These are phyloP conservation scores for Saccharomycopsis selenospora DNA, from an alignment of 805 yeast species.

Conservation along the genomic window DNA sequence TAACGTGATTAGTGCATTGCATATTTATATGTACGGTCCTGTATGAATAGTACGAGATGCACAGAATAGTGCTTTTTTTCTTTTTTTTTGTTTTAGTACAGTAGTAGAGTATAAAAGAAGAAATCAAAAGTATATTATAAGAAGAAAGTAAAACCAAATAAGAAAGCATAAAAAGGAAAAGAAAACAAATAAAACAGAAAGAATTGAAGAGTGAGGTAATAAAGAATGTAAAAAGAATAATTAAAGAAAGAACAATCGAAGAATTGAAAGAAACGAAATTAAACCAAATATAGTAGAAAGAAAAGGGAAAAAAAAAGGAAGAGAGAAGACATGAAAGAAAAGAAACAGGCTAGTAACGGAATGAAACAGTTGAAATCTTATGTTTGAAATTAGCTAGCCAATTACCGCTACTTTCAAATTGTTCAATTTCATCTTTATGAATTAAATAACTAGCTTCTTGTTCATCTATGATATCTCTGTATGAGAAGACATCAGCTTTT, in stretches of 20 bases:
- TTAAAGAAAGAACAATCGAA: background rate
- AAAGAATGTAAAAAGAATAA: background rate
- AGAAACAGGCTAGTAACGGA: background rate
- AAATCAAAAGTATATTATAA: background rate
- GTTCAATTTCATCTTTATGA: conserved; percentile 5
- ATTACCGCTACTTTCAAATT: background rate
- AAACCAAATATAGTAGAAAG: no score
- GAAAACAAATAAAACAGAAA: background rate
- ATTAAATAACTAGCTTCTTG: conserved; percentile 27
- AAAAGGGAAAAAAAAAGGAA: background rate
- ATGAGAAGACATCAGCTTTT: conserved; percentile 38
- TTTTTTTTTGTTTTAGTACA: no score
- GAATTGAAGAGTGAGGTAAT: background rate
- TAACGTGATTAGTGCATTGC: no score
- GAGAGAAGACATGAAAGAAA: background rate
- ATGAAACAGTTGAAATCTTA: background rate
- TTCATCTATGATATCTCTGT: conserved; percentile 38
- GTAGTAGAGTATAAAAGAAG: no score
- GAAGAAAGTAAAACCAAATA: background rate
- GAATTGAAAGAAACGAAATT: no score
- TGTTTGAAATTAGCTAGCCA: background rate
- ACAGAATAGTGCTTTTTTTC: no score
- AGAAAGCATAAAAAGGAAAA: background rate
- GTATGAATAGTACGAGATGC: no score
- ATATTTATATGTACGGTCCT: no score